Conservation (phyloP, 139 green algal genomes). For the Chlorella sp. region DNA sequence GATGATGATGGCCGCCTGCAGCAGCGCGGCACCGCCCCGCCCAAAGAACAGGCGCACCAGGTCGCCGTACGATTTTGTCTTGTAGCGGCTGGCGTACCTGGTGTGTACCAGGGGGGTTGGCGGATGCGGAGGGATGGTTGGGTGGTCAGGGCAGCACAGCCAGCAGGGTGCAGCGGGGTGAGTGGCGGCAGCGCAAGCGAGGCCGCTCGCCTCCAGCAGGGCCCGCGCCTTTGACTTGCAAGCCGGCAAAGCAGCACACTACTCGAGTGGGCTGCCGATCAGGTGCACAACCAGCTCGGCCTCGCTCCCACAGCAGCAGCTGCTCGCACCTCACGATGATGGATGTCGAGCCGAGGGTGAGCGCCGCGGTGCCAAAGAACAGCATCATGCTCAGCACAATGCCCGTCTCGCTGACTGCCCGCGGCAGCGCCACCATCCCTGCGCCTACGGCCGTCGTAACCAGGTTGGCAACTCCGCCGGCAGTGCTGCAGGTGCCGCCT, state of each 20-base stretch:
- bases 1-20: slow-evolving; percentile 39
- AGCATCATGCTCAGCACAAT: slow-evolving; percentile 8
- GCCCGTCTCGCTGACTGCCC: slow-evolving; percentile 21
- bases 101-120: background rate
- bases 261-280: too few relatives aligned
- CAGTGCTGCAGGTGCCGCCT: background rate
- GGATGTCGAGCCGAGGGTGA: slow-evolving; percentile 3
- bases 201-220: too few relatives aligned
- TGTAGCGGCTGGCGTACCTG: background rate
- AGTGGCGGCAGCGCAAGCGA: background rate
- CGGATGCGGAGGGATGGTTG: background rate
- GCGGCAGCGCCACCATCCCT: slow-evolving; percentile 24
- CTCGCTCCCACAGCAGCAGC: too few relatives aligned
- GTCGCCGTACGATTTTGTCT: slow-evolving; percentile 23
- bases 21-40: background rate
- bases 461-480: slow-evolving; percentile 19
- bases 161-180: too few relatives aligned
- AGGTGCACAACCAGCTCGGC: too few relatives aligned
- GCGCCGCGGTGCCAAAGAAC: slow-evolving; percentile 7
- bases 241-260: background rate
- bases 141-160: background rate
- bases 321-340: slow-evolving; percentile 21
- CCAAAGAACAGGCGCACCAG: slow-evolving; percentile 42
- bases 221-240: too few relatives aligned
- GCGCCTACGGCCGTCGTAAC: slow-evolving; percentile 15